phyloP scores from a whole-genome alignment of 2,329 filamentous ascomycete species.

The Claviceps paspali region DNA sequence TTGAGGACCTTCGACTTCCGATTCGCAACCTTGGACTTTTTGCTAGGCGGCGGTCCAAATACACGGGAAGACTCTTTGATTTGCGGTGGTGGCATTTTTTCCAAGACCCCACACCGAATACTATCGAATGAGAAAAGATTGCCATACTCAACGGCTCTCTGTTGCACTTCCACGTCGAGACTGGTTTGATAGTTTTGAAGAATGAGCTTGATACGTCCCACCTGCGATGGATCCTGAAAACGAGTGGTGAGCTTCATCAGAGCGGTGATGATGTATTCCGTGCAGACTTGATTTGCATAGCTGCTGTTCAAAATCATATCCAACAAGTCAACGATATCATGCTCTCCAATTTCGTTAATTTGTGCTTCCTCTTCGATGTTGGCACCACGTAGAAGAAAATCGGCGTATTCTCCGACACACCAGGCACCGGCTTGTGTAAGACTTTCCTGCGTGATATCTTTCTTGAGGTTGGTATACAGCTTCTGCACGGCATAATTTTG shows the following conservation, averaged over 20 bases:
- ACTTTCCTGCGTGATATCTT: constrained; percentile 95
- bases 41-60: constrained; percentile 58
- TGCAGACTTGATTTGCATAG: constrained; percentile 79
- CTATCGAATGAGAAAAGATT: constrained; percentile 88
- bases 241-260: constrained; percentile 90
- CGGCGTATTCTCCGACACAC: constrained; percentile 96
- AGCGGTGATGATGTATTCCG: constrained; percentile 90
- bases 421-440: constrained; percentile 85
- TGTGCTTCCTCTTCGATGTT: constrained; percentile 91
- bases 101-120: constrained; percentile 75
- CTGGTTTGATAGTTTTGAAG: constrained; percentile 68
- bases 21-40: constrained; percentile 53
- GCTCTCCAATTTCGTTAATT: constrained; percentile 65
- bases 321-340: constrained; percentile 87
- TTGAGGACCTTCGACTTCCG: constrained; percentile 65
- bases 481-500: constrained; percentile 97
- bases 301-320: constrained; percentile 83
- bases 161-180: constrained; percentile 88
- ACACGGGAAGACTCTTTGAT: constrained; percentile 92
- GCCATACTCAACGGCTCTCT: constrained; percentile 85
- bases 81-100: constrained; percentile 95
- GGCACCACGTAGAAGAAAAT: constrained; percentile 73
- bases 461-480: constrained; percentile 76
- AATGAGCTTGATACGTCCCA: constrained; percentile 70
- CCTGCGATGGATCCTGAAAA: constrained; percentile 66